Conservation (phyloP, 1,284 basidiomycete genomes). For the Veloboletus limbatus region DNA sequence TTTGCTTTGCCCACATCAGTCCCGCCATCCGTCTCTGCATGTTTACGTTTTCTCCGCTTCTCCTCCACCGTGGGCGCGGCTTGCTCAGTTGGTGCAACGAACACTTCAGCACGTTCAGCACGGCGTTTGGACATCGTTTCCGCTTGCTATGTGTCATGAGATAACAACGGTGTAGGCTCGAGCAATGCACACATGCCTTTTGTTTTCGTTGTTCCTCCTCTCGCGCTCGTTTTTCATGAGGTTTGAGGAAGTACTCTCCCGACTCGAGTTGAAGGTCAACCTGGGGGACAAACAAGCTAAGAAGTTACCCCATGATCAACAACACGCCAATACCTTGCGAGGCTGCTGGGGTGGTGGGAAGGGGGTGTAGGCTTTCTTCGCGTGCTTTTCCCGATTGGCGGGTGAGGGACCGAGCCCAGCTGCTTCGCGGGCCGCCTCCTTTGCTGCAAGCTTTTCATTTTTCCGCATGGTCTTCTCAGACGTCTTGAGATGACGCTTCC, state of each 20-base stretch:
- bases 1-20: constrained; percentile 34
- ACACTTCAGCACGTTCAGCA: constrained; percentile 79
- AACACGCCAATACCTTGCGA: constrained; percentile 63
- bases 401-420: constrained; percentile 52
- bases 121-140: constrained; percentile 66
- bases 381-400: constrained; percentile 45
- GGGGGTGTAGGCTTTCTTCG: constrained; percentile 97
- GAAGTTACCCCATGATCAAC: not conserved
- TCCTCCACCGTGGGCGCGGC: constrained; percentile 74
- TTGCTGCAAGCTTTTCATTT: constrained; percentile 62
- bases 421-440: constrained; percentile 57
- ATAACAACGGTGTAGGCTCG: not conserved
- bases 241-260: constrained; percentile 97
- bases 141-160: constrained; percentile 57
- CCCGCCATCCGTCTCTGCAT: constrained; percentile 16
- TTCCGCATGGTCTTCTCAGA: constrained; percentile 90
- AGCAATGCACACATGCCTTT: constrained; percentile 55
- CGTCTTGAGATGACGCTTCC: constrained; percentile 87
- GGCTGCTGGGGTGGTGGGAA: constrained; percentile 96
- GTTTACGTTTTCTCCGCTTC: constrained; percentile 64
- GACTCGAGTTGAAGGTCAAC: constrained; percentile 93
- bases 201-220: constrained; percentile 65
- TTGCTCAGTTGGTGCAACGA: constrained; percentile 76
- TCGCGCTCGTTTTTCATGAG: constrained; percentile 71
- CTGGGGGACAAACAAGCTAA: constrained; percentile 36